Percentiles rank a stretch among this genome's conserved stretches.
Evolutionary conservation across 1,284 basidiomycete species (phyloP).

Genomic region (Malassezia obtusa): DNA sequence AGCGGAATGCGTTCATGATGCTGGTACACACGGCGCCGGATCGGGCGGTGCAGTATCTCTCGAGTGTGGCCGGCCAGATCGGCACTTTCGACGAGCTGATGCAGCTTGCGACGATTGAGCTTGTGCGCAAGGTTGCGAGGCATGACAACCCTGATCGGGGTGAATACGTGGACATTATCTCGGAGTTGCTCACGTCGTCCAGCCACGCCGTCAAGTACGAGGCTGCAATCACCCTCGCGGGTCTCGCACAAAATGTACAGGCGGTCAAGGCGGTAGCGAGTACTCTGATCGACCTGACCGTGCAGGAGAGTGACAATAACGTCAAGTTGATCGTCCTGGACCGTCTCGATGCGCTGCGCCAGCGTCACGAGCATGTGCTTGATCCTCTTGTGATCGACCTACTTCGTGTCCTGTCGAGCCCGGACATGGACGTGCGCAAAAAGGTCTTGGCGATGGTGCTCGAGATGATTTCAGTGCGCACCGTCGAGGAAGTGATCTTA

Average conservation of each 20-base stretch:
- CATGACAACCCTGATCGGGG: slow-evolving; percentile 56
- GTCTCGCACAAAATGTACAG: slow-evolving; percentile 86
- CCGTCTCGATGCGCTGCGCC: slow-evolving; percentile 71
- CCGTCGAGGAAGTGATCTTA: slow-evolving; percentile 92
- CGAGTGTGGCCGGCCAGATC: slow-evolving; percentile 75
- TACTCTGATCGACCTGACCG: slow-evolving; percentile 76
- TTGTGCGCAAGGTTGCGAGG: slow-evolving; percentile 83
- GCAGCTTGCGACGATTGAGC: slow-evolving; percentile 92
- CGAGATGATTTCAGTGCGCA: slow-evolving; percentile 85
- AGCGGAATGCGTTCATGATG: slow-evolving; percentile 93
- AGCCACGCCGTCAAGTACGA: slow-evolving; percentile 97
- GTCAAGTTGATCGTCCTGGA: slow-evolving; percentile 97
- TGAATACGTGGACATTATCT: slow-evolving; percentile 85
- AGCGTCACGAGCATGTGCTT: slow-evolving; percentile 80
- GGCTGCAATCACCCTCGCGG: slow-evolving; percentile 87
- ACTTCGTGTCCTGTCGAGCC: slow-evolving; percentile 77
- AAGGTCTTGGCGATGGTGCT: slow-evolving; percentile 84
- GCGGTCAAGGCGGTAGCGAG: slow-evolving; percentile 91
- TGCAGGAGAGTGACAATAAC: slow-evolving; percentile 97
- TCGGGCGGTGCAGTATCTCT: slow-evolving; percentile 83
- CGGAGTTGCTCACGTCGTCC: slow-evolving; percentile 80
- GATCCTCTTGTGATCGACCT: slow-evolving; percentile 93
- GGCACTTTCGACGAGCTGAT: slow-evolving; percentile 78
- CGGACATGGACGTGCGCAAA: slow-evolving; percentile 90
- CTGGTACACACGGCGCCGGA: slow-evolving; percentile 78